Evolutionary conservation across 768 basidiomycete species (phyloP).

Genomic region (Podaxis sp.): DNA sequence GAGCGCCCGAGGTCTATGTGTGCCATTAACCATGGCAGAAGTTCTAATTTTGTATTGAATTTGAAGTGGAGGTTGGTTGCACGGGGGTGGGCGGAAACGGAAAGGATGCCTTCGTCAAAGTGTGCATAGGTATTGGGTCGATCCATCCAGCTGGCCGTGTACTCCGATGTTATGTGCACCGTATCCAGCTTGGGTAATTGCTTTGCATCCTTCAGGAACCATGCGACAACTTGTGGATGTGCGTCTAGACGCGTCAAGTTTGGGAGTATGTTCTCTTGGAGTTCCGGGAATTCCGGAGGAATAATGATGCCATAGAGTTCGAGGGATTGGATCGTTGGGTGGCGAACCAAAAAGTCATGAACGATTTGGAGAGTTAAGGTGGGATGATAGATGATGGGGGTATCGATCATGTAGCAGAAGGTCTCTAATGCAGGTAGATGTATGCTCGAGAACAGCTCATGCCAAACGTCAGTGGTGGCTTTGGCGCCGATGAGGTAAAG

Average conservation of each 20-base stretch:
- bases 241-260: neutral
- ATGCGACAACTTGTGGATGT: neutral
- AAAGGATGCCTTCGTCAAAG: neutral
- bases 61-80: neutral
- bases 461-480: neutral
- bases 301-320: neutral
- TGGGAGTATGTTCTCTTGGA: neutral
- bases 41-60: neutral
- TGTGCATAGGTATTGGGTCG: neutral
- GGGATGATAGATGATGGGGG: neutral
- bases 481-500: neutral
- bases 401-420: neutral
- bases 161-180: neutral
- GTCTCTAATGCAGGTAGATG: neutral
- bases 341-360: neutral
- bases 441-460: neutral
- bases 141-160: neutral
- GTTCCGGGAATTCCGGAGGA: neutral
- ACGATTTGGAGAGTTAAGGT: neutral
- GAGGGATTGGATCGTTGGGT: neutral
- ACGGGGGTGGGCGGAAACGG: neutral
- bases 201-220: neutral
- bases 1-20: neutral
- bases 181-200: neutral
- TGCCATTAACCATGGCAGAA: neutral